Evolutionary conservation across 1,139 yeast species (phyloP).

Genomic region (Debaryomyces fabryi): DNA sequence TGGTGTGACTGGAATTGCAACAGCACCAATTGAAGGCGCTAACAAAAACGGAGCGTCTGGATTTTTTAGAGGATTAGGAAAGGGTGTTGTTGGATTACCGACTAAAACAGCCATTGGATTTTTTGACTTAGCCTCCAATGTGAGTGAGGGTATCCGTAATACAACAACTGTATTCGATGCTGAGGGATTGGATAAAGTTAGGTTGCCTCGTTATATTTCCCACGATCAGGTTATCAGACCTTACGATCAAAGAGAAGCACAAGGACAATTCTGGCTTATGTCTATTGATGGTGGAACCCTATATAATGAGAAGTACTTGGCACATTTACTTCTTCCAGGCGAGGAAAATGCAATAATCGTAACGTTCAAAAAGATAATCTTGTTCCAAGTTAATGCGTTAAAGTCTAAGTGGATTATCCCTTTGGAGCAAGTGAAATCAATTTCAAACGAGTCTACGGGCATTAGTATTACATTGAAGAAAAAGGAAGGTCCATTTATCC

Average conservation of each 20-base stretch:
- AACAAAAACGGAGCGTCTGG: constrained; percentile 84
- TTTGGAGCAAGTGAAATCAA: constrained; percentile 63
- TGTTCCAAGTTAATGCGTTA: constrained; percentile 67
- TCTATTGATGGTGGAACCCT: constrained; percentile 78
- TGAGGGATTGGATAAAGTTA: constrained; percentile 75
- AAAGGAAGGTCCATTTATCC: constrained; percentile 72
- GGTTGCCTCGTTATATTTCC: constrained; percentile 78
- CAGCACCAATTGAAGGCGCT: constrained; percentile 91
- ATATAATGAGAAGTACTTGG: constrained; percentile 73
- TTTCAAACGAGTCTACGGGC: constrained; percentile 81
- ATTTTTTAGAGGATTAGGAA: constrained; percentile 90
- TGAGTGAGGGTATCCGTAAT: constrained; percentile 91
- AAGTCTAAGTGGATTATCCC: constrained; percentile 66
- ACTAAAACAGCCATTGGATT: constrained; percentile 96
- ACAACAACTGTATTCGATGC: constrained; percentile 91
- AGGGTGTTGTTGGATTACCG: constrained; percentile 92
- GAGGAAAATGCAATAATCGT: constrained; percentile 77
- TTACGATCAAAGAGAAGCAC: constrained; percentile 81
- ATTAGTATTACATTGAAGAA: constrained; percentile 66
- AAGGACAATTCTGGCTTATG: constrained; percentile 93
- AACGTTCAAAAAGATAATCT: constrained; percentile 69
- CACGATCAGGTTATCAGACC: constrained; percentile 72
- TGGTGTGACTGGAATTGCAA: constrained; percentile 88
- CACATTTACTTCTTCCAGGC: constrained; percentile 83
- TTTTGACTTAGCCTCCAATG: constrained; percentile 88